A percentile compares a stretch with the other conserved stretches of the same genome.
phyloP scores from a whole-genome alignment of 176 grass and related monocot species.

The Oryza officinalis region DNA sequence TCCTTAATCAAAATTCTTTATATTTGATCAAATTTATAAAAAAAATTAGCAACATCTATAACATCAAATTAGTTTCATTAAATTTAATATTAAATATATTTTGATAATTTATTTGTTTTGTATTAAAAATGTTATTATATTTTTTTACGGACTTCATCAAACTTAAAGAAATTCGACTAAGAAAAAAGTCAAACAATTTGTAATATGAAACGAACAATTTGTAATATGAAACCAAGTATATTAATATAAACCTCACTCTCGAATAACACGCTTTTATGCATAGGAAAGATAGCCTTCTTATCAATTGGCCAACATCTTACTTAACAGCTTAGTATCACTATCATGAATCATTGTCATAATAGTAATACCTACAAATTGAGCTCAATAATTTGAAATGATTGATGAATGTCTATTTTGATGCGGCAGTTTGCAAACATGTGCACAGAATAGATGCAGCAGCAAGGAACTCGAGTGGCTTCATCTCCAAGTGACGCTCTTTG shows the following conservation, averaged over 20 bases:
- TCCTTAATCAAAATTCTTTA: too few relatives aligned
- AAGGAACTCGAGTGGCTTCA: constrained; percentile 61
- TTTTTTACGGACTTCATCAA: too few relatives aligned
- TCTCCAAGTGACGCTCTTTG: constrained; percentile 66
- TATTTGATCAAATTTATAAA: too few relatives aligned
- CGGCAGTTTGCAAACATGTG: constrained; percentile 20
- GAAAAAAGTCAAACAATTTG: too few relatives aligned
- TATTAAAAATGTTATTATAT: too few relatives aligned
- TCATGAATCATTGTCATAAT: constrained; percentile 34
- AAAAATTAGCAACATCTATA: too few relatives aligned
- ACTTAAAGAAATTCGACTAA: too few relatives aligned
- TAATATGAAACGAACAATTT: too few relatives aligned
- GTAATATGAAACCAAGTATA: too few relatives aligned
- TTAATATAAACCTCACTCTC: neutral
- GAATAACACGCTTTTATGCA: neutral
- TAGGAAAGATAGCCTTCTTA: constrained; percentile 18
- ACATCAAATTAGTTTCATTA: too few relatives aligned
- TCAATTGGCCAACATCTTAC: constrained; percentile 38
- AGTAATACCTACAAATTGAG: constrained; percentile 22
- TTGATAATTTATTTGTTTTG: too few relatives aligned
- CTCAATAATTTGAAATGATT: constrained; percentile 42
- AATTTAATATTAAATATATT: too few relatives aligned
- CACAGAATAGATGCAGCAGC: constrained; percentile 17
- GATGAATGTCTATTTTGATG: constrained; percentile 7
- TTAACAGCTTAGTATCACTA: constrained; percentile 15